Conservation (phyloP, 106 monocot species). For the Amphibolis antarctica region DNA sequence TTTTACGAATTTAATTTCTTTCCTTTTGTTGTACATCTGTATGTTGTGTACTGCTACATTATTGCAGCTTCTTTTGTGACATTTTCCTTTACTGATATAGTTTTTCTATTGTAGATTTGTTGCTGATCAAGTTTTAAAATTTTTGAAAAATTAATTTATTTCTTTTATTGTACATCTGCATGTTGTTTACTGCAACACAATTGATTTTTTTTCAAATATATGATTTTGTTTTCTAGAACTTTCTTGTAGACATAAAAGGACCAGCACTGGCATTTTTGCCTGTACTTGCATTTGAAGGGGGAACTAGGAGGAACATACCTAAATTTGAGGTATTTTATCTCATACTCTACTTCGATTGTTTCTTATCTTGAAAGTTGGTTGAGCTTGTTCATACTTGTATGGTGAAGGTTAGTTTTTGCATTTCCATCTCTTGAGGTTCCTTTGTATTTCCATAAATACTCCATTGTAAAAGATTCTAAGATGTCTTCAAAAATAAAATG, state of each 20-base stretch:
- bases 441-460: too few relatives aligned
- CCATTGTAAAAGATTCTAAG: too few relatives aligned
- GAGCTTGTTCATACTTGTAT: neutral
- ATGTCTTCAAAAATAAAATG: too few relatives aligned
- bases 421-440: too few relatives aligned
- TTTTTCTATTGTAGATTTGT: neutral
- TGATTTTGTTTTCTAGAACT: conserved; percentile 38
- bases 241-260: conserved; percentile 89
- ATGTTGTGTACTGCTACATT: too few relatives aligned
- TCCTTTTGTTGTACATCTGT: too few relatives aligned
- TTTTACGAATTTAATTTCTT: too few relatives aligned
- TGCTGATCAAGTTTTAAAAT: neutral
- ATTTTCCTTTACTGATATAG: too few relatives aligned
- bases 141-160: neutral
- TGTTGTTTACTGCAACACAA: too few relatives aligned
- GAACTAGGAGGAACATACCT: conserved; percentile 80
- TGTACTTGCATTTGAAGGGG: conserved; percentile 96
- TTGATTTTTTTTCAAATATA: neutral
- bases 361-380: neutral
- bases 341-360: neutral
- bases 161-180: neutral
- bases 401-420: too few relatives aligned
- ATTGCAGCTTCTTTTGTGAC: too few relatives aligned
- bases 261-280: conserved; percentile 67
- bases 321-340: conserved; percentile 70